These are phyloP conservation scores for Chlorella sorokiniana DNA, from an alignment of 139 green algal genomes.

Conservation along the genomic window DNA sequence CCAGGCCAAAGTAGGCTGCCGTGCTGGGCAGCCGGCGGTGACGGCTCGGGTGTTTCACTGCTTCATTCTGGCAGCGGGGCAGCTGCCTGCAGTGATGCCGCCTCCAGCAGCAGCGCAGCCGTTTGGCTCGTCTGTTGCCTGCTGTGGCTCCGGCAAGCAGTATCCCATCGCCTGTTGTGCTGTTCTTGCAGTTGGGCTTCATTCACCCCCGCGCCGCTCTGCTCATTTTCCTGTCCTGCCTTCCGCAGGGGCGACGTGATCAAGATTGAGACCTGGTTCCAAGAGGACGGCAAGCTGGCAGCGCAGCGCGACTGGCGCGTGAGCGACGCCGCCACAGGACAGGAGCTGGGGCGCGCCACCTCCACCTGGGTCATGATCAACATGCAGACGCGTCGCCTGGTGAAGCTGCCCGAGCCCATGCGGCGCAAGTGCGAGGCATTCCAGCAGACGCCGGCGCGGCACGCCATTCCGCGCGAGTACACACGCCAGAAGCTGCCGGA, in stretches of 20 bases:
- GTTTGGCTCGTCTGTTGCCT: no score
- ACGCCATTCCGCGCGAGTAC: slow-evolving; percentile 24
- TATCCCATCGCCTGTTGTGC: no score
- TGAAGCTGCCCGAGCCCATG: slow-evolving; percentile 77
- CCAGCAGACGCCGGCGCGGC: slow-evolving; percentile 34
- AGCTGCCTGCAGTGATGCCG: no score
- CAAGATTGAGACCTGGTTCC: slow-evolving; percentile 89
- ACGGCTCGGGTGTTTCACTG: no score
- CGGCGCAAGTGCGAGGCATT: slow-evolving; percentile 57
- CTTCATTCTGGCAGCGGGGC: no score
- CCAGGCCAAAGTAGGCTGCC: neutral
- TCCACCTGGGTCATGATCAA: slow-evolving; percentile 95
- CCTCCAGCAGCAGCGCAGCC: no score
- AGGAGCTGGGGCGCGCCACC: slow-evolving; percentile 78
- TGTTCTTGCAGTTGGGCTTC: neutral
- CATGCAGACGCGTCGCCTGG: slow-evolving; percentile 71
- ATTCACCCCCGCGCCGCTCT: neutral
- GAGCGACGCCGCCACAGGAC: slow-evolving; percentile 54
- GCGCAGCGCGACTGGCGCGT: slow-evolving; percentile 86
- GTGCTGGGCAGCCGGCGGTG: neutral
- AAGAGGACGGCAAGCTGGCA: slow-evolving; percentile 76
- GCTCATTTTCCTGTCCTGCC: neutral
- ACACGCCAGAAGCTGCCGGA: slow-evolving; percentile 51
- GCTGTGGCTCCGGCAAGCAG: no score
- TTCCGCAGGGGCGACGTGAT: slow-evolving; percentile 73